Evolutionary conservation across 768 basidiomycete genomes (phyloP), one percentile per base, ranked within the genome.

Genomic region (Xerocomellus intermedius): DNA sequence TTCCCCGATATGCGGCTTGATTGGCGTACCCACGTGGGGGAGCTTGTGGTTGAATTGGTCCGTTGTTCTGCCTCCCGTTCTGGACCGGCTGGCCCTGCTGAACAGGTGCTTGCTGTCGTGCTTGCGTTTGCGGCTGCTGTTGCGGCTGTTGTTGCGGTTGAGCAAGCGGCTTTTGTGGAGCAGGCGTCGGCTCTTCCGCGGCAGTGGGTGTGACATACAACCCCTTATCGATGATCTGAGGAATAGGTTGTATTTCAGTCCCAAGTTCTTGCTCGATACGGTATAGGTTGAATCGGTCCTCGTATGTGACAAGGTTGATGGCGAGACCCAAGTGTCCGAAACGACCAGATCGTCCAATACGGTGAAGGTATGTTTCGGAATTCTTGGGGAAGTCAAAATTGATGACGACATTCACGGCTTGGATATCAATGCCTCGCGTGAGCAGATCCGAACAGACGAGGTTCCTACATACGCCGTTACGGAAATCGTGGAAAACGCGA

Each of bases 381-480:
- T 95, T 98, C 82, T 98, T 97, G 57, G 96, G 96, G 75, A 98
- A 97, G 72, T 99, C 96, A 68, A 99, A 99, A 77, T 98, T 98
- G 82, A 99, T 98, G 67, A 99, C 96, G 71, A 98, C 97, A 75
- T 99, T 99, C 58, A 99, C 96, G 55, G 96, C 97, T 77, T 98
- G 97, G 70, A 99, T 99, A 74, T 99, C 96, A 72, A 99, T 99
- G 76, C 96, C 96, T 62, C 96, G 91, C 22, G 96, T 99, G 68
- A 99, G 87, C 59, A 99, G 85, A 75, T 99, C 96, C 49, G 86
- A 88, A 78, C 96, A 99, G 70, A 99, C 96, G 61, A 99, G 87
- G 77, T 99, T 99, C 65, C 96, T 88, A 79, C 96, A 98, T 44
- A 94, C 93, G 60, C 96, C 96, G 67, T 92, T 93, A 60, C 97